phyloP scores from a whole-genome alignment of 345 rosid species.

The Melaleuca quinquenervia region DNA sequence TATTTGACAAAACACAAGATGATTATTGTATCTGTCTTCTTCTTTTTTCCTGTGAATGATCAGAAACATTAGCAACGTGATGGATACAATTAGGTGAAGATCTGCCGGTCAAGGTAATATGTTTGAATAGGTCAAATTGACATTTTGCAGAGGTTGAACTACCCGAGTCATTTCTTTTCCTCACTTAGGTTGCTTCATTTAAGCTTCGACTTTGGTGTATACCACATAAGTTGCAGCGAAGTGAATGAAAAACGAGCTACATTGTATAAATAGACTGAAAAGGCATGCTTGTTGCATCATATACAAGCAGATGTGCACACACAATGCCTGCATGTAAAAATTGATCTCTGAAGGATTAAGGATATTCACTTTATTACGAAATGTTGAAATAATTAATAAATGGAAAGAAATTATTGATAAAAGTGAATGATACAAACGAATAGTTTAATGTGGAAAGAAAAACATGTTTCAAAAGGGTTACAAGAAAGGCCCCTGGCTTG shows the following conservation, averaged over 20 bases:
- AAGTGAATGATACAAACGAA: not conserved
- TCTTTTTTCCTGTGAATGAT: not conserved
- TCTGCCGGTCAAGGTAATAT: not conserved
- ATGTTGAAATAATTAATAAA: not conserved
- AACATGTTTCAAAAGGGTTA: not conserved
- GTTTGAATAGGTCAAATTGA: not conserved
- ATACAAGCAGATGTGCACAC: not conserved
- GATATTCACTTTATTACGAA: not conserved
- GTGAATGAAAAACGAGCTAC: not conserved
- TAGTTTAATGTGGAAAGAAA: not conserved
- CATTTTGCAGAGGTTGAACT: not conserved
- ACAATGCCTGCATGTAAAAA: not conserved
- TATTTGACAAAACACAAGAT: not conserved
- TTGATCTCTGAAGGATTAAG: not conserved
- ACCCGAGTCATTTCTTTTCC: not conserved
- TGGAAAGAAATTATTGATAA: not conserved
- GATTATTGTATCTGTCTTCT: not conserved
- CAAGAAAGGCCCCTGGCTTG: not conserved
- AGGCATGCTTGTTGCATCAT: not conserved
- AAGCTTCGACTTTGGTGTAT: not conserved
- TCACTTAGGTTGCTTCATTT: not conserved
- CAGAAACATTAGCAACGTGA: not conserved
- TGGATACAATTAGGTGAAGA: not conserved
- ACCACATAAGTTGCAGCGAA: not conserved
- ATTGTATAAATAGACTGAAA: not conserved